Conservation (phyloP, 1,284 basidiomycete genomes). For the Ganoderma lucidum region DNA sequence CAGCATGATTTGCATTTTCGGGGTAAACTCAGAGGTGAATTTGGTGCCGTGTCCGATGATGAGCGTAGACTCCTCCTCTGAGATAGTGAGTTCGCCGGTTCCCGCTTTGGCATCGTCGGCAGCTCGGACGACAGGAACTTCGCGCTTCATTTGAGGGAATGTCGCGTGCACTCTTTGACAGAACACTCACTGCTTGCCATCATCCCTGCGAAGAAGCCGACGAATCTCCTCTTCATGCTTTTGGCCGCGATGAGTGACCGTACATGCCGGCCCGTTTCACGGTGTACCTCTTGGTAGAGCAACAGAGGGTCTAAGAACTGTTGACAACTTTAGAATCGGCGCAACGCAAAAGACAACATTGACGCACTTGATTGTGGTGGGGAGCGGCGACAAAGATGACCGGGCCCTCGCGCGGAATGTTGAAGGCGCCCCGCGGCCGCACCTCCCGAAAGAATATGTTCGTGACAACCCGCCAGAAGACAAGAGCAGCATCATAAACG, state of each 20-base stretch:
- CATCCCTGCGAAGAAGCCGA: conserved; percentile 86
- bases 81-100: conserved; percentile 77
- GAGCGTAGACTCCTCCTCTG: conserved; percentile 79
- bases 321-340: conserved; percentile 18
- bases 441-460: conserved; percentile 99
- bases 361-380: conserved; percentile 90
- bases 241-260: conserved; percentile 95
- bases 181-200: conserved; percentile 89
- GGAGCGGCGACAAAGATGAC: conserved; percentile 98
- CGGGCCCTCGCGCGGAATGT: conserved; percentile 92
- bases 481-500: conserved; percentile 70
- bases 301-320: conserved; percentile 97
- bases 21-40: conserved; percentile 82
- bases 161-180: conserved; percentile 12
- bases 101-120: conserved; percentile 89
- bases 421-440: conserved; percentile 92
- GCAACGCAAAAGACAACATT: conserved; percentile 9
- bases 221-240: conserved; percentile 82
- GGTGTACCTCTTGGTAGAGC: conserved; percentile 87
- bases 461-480: conserved; percentile 87
- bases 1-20: conserved; percentile 90
- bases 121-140: conserved; percentile 94
- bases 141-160: conserved; percentile 27
- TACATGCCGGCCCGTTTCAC: conserved; percentile 86
- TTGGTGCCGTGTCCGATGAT: conserved; percentile 84